Conservation (phyloP, 768 basidiomycete species). For the Rhizopogon rudus region DNA sequence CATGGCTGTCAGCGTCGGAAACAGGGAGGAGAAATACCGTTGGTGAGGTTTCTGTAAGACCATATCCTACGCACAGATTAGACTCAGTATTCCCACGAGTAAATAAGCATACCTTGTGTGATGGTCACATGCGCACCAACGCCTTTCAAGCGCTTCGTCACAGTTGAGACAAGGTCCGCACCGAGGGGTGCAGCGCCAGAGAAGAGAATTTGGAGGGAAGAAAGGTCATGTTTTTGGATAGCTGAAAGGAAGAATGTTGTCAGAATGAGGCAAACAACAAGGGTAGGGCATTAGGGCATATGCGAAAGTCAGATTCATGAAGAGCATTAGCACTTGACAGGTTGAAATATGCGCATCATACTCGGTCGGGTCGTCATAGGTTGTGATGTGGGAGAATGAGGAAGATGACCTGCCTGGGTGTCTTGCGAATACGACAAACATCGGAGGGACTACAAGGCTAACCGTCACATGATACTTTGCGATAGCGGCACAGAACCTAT, state of each 20-base stretch:
- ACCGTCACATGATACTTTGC: constrained; percentile 58
- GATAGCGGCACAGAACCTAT: constrained; percentile 58
- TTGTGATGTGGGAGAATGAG: background rate
- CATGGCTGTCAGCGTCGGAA: constrained; percentile 38
- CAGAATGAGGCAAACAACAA: background rate
- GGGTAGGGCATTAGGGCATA: background rate
- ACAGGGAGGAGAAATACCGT: constrained; percentile 53
- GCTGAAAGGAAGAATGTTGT: constrained; percentile 29
- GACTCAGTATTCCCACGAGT: background rate
- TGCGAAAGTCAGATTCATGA: background rate
- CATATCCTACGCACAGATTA: constrained; percentile 46
- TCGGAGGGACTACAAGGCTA: constrained; percentile 70
- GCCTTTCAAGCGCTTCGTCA: constrained; percentile 33
- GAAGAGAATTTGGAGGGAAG: constrained; percentile 49
- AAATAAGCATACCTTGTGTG: constrained; percentile 41
- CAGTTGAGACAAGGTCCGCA: constrained; percentile 49
- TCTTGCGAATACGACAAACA: constrained; percentile 70
- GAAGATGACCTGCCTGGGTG: constrained; percentile 50
- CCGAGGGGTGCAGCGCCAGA: constrained; percentile 84
- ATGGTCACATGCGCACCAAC: constrained; percentile 38
- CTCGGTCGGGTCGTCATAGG: background rate
- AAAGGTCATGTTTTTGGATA: constrained; percentile 63
- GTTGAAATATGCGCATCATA: background rate
- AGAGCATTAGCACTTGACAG: background rate
- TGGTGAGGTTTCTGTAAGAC: constrained; percentile 82